Conservation (phyloP, 140 eudicot species). For the Eryngium alpinum region DNA sequence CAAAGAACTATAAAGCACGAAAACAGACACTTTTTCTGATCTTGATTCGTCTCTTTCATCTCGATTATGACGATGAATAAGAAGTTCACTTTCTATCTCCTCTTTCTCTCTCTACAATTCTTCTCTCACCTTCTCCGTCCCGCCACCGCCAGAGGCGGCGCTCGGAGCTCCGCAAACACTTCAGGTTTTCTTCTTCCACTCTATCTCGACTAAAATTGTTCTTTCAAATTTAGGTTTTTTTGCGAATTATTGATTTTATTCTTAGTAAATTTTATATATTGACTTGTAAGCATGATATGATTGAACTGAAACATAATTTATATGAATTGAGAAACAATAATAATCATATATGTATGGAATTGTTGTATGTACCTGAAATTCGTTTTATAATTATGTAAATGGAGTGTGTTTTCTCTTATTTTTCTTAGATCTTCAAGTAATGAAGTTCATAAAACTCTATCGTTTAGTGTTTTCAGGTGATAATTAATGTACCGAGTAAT, state of each 20-base stretch:
- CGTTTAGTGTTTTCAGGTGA: not conserved
- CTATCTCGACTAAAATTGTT: too few species aligned
- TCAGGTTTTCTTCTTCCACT: slow-evolving; percentile 24
- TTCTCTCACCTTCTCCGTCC: slow-evolving; percentile 27
- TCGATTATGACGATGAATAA: not conserved
- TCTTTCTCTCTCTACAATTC: slow-evolving; percentile 44
- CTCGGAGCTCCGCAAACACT: slow-evolving; percentile 31
- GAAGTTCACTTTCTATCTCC: slow-evolving; percentile 18
- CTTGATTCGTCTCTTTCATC: not conserved
- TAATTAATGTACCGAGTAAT: not conserved
- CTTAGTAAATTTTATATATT: too few species aligned
- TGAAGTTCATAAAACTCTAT: not conserved
- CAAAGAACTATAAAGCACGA: not conserved
- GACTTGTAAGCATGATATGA: too few species aligned
- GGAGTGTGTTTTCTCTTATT: too few species aligned
- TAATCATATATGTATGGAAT: too few species aligned
- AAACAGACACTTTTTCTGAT: not conserved
- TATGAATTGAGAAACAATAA: too few species aligned
- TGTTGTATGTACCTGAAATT: too few species aligned
- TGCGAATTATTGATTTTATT: too few species aligned
- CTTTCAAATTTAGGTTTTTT: too few species aligned
- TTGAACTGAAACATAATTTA: too few species aligned
- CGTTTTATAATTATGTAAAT: too few species aligned
- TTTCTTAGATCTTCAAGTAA: too few species aligned
- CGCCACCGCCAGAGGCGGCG: slow-evolving; percentile 50